phyloP scores from a whole-genome alignment of 352 stramenopile genomes.

The Pythium biforme region DNA sequence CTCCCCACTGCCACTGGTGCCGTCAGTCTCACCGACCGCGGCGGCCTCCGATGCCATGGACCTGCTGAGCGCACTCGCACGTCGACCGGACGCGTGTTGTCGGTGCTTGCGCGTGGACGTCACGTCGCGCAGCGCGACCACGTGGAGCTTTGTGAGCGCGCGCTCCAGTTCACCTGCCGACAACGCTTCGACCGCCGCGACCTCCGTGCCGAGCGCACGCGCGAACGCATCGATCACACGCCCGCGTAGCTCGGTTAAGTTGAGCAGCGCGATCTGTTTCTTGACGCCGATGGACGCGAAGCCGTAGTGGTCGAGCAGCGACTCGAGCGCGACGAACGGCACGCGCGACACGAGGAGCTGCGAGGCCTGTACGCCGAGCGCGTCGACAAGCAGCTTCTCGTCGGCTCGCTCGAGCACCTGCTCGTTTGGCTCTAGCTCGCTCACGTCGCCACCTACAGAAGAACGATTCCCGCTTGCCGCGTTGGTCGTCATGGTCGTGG shows the following conservation, averaged over 20 bases:
- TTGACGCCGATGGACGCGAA: conserved; percentile 28
- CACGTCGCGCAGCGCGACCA: neutral
- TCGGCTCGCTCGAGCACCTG: neutral
- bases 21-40: too few species aligned
- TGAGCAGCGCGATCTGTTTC: conserved; percentile 33
- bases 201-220: neutral
- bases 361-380: conserved; percentile 2
- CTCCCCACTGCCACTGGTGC: neutral
- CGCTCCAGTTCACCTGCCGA: conserved; percentile 27
- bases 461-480: neutral
- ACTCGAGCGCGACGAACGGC: conserved; percentile 34
- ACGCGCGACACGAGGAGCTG: conserved; percentile 17
- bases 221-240: conserved; percentile 17
- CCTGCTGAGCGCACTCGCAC: too few species aligned
- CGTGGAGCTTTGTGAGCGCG: conserved; percentile 3
- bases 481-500: neutral
- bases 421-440: neutral
- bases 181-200: conserved; percentile 11
- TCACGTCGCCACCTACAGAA: neutral
- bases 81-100: neutral
- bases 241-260: conserved; percentile 16
- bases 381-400: neutral
- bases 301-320: conserved; percentile 35
- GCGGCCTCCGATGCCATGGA: too few species aligned
- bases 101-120: neutral